phyloP scores from a whole-genome alignment of 129 eudicot species.

The Centella asiatica region DNA sequence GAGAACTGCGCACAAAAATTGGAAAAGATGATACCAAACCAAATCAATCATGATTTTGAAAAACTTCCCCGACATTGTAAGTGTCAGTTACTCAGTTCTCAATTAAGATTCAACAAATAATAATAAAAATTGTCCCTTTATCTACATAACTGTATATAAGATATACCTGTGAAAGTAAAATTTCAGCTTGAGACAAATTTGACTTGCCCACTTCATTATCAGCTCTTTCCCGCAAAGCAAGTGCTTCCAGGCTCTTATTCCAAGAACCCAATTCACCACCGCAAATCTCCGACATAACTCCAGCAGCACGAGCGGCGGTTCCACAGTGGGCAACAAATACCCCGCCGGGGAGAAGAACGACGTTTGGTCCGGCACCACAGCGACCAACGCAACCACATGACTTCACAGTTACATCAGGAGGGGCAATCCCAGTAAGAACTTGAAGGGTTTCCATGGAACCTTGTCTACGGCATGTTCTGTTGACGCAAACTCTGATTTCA shows the following conservation, averaged over 20 bases:
- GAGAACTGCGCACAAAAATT: background rate
- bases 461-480: slow-evolving; percentile 54
- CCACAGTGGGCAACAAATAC: slow-evolving; percentile 53
- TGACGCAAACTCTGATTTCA: slow-evolving; percentile 68
- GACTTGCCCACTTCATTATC: slow-evolving; percentile 36
- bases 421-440: slow-evolving; percentile 56
- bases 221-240: slow-evolving; percentile 63
- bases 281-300: slow-evolving; percentile 29
- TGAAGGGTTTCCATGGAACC: slow-evolving; percentile 58
- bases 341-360: slow-evolving; percentile 52
- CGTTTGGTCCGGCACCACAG: slow-evolving; percentile 81
- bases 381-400: slow-evolving; percentile 81
- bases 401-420: slow-evolving; percentile 48
- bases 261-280: slow-evolving; percentile 19
- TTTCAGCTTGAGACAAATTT: slow-evolving; percentile 38
- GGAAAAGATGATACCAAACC: background rate
- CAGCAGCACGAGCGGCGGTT: slow-evolving; percentile 69
- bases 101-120: no score
- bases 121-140: no score
- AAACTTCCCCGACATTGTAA: no score
- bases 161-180: slow-evolving; percentile 55
- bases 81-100: no score
- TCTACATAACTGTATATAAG: background rate
- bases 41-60: background rate
- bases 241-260: slow-evolving; percentile 46